These are phyloP conservation scores for Lathyrus tuberosus DNA, from an alignment of 306 rosid genomes.

Conservation along the genomic window DNA sequence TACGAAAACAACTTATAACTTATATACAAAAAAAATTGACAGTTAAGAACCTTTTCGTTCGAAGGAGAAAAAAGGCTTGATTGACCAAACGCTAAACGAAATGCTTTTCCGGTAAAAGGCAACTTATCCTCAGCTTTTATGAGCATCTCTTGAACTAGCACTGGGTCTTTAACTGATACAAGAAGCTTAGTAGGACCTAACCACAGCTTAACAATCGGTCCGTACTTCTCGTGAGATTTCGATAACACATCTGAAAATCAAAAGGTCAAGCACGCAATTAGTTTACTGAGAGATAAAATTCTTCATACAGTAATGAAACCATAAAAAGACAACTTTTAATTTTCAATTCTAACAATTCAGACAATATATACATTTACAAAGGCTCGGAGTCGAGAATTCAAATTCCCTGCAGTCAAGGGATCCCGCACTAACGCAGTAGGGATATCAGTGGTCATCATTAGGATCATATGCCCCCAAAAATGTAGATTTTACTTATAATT, in stretches of 20 bases:
- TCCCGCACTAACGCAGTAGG: no score
- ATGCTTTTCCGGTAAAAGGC: slow-evolving; percentile 68
- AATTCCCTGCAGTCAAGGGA: no score
- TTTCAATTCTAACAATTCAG: no score
- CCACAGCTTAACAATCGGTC: slow-evolving; percentile 81
- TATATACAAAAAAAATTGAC: background rate
- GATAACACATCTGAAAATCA: slow-evolving; percentile 60
- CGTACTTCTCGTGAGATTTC: slow-evolving; percentile 64
- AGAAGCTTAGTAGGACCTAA: slow-evolving; percentile 79
- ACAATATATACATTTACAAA: no score
- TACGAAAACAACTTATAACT: no score
- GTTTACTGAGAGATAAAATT: background rate
- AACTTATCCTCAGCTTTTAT: slow-evolving; percentile 73
- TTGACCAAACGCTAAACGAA: slow-evolving; percentile 71
- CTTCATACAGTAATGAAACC: background rate
- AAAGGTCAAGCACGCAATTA: slow-evolving; percentile 19
- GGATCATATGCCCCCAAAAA: no score
- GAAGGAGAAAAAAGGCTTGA: slow-evolving; percentile 79
- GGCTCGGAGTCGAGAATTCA: no score
- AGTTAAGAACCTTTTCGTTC: slow-evolving; percentile 58
- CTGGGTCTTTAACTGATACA: slow-evolving; percentile 77
- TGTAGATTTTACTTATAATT: no score
- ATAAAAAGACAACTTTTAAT: no score
- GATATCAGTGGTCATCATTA: no score
- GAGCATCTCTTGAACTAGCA: slow-evolving; percentile 67